Evolutionary conservation across 1,139 yeast genomes (phyloP), one percentile per base, ranked within the genome.

Genomic region (Kluyveromyces sp.): DNA sequence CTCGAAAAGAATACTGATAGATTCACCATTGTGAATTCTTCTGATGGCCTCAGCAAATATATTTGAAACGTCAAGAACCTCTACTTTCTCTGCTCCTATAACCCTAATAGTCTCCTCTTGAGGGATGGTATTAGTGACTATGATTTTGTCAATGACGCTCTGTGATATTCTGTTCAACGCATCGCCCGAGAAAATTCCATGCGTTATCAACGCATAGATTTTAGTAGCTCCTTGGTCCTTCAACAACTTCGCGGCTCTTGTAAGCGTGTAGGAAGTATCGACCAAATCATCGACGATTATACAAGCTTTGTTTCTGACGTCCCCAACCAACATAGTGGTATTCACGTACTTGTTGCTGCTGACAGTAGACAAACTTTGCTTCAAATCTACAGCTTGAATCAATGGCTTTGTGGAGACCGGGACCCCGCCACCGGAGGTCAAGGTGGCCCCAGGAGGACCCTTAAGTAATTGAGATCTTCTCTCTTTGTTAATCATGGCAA

Each of bases 401-500:
- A 57, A 46, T 25, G 63, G 61, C 29, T 56, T 55, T 6, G 54
- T 40, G 20, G 56, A 48, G 8, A 55, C 40, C 2, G 59, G 49
- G n/a, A 58, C 42, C 11, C 54, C 51, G 15, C 57, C 63, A 36
- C 64, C 64, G 18, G 61, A 55, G 8, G 64, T 57, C 38, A 60
- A 45, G 2, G 60, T 53, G 11, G 63, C 60, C 40, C 56, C 58
- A 13, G 63, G 63, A 28, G 62, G 64, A 28, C 63, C 64, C 47
- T 60, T 61, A n/a, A 59, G 47, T 32, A 55, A 51, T 53, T 53
- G 66, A 30, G 80, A 77, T 50, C 95, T 73, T 60, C 96, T 75
- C 61, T 94, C 99, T 65, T 94, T 94, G 67, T 94, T 97, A 54
- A 94, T 88, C 62, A 94, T 72, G 0, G 99, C 98, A 70, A 94